These are phyloP conservation scores for Akanthomyces uredinophilus DNA, from an alignment of 2,329 filamentous ascomycete genomes.

Conservation along the genomic window DNA sequence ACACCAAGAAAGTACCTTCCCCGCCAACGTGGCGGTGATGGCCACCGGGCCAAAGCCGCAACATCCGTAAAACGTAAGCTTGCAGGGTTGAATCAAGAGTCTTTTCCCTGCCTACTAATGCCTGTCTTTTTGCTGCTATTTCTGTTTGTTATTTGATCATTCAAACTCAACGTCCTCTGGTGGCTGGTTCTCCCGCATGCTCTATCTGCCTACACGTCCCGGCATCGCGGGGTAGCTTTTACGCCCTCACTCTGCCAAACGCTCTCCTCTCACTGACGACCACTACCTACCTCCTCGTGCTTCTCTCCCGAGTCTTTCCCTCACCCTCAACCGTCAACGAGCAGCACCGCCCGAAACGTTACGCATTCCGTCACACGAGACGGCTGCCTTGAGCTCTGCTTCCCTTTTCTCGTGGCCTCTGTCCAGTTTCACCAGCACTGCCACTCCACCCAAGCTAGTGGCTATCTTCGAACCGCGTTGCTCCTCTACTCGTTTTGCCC, in stretches of 20 bases:
- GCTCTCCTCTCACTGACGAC: background rate
- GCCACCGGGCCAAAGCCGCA: slow-evolving; percentile 5
- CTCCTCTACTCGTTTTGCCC: background rate
- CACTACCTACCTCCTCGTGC: too few relatives aligned
- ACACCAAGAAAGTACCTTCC: background rate
- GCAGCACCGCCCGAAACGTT: background rate
- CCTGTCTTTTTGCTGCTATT: background rate
- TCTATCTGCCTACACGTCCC: background rate
- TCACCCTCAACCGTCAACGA: background rate
- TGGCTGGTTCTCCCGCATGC: background rate
- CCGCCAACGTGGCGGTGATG: slow-evolving; percentile 9
- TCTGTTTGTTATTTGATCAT: background rate
- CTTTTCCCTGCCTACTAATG: background rate
- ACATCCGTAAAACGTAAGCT: background rate
- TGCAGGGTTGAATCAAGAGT: background rate
- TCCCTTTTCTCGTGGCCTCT: background rate
- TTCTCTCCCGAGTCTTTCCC: background rate
- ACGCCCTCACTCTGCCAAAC: background rate
- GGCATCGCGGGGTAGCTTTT: slow-evolving; percentile 11
- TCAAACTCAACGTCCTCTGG: background rate
- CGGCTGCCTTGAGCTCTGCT: background rate
- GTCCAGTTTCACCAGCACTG: slow-evolving; percentile 10
- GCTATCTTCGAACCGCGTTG: background rate
- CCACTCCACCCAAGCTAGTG: slow-evolving; percentile 10
- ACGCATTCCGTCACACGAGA: slow-evolving; percentile 7